Evolutionary conservation across 768 basidiomycete species (phyloP).

Genomic region (Udeniomyces megalosporus): DNA sequence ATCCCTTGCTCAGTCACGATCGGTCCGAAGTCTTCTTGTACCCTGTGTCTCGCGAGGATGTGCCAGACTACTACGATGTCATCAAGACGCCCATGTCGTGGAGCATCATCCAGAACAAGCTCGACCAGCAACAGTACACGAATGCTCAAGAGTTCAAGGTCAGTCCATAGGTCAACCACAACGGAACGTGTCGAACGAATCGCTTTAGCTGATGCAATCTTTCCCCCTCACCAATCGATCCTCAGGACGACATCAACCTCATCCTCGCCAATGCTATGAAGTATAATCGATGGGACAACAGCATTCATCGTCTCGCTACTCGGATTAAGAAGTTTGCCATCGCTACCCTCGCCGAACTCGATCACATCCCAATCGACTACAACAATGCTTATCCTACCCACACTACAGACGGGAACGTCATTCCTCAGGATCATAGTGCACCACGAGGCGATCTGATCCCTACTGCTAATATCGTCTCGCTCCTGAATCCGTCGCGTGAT

Average conservation of each 20-base stretch:
- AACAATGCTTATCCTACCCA: too few relatives aligned
- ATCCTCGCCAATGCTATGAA: conserved; percentile 1
- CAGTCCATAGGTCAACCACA: too few relatives aligned
- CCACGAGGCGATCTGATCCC: background rate
- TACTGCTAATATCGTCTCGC: conserved; percentile 19
- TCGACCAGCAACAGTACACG: background rate
- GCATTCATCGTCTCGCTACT: conserved; percentile 52
- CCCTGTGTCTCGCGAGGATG: background rate
- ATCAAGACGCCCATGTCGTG: conserved; percentile 7
- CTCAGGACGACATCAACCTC: conserved; percentile 9
- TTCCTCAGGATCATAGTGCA: conserved; percentile 21
- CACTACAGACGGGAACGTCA: too few relatives aligned
- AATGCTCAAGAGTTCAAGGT: conserved; percentile 5
- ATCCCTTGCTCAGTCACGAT: conserved; percentile 43
- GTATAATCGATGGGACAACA: conserved; percentile 36
- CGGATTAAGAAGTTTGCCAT: conserved; percentile 39
- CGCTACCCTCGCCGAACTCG: conserved; percentile 32
- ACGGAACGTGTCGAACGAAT: background rate
- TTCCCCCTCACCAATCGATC: background rate
- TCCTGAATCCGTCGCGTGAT: background rate
- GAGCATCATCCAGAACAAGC: background rate
- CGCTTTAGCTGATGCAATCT: background rate
- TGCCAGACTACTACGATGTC: conserved; percentile 7
- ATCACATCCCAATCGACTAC: conserved; percentile 8
- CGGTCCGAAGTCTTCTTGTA: conserved; percentile 37